These are phyloP conservation scores for Tagetes patula DNA, from an alignment of 129 eudicot genomes.

Conservation along the genomic window DNA sequence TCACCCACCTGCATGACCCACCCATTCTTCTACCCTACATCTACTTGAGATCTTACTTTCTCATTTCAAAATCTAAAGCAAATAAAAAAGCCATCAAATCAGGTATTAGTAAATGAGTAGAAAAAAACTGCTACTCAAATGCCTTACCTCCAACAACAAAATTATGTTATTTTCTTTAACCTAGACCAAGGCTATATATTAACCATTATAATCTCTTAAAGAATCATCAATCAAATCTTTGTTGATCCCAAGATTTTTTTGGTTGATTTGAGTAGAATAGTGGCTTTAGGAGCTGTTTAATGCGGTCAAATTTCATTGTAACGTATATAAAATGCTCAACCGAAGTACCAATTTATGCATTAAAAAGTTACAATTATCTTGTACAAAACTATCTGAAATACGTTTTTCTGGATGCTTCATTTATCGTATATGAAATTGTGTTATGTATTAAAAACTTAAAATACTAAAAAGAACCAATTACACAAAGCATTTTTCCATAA, in stretches of 20 bases:
- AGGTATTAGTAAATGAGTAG: not conserved
- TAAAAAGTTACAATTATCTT: not conserved
- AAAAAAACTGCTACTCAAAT: not conserved
- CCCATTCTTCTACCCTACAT: not conserved
- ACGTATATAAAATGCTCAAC: not conserved
- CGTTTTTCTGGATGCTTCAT: not conserved
- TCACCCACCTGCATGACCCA: not conserved
- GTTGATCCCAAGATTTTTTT: not conserved
- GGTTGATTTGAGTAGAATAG: not conserved
- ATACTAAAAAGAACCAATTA: not conserved
- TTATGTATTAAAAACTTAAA: not conserved
- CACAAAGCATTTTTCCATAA: not conserved
- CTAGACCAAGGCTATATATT: no score
- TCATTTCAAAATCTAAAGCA: not conserved
- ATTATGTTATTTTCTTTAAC: no score
- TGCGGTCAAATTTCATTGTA: not conserved
- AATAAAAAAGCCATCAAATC: not conserved
- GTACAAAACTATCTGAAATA: not conserved
- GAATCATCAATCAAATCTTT: not conserved
- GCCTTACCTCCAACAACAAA: not conserved
- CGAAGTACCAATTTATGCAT: not conserved
- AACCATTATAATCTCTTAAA: no score
- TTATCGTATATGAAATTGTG: not conserved
- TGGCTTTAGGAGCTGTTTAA: not conserved
- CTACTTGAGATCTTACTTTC: not conserved